These are phyloP conservation scores for Botrytis fabae DNA, from an alignment of 2,329 filamentous ascomycete genomes.

Conservation along the genomic window DNA sequence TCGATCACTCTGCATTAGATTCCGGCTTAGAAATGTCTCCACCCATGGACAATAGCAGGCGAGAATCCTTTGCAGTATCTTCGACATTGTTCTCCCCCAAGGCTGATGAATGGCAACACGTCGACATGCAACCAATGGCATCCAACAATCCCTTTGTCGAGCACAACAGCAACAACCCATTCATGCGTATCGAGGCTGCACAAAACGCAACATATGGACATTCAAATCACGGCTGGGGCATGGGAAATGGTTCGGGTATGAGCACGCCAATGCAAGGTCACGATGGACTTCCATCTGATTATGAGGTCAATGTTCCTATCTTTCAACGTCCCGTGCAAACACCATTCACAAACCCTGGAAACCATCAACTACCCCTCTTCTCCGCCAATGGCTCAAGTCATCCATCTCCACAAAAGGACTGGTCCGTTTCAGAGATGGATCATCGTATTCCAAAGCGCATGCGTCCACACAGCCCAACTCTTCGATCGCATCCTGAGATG, in stretches of 20 bases:
- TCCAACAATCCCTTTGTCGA: slow-evolving; percentile 64
- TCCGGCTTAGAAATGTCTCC: slow-evolving; percentile 64
- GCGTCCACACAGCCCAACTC: slow-evolving; percentile 63
- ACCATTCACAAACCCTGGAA: slow-evolving; percentile 55
- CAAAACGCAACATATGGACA: slow-evolving; percentile 44
- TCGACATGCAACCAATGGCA: slow-evolving; percentile 63
- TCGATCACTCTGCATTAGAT: slow-evolving; percentile 60
- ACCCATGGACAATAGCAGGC: slow-evolving; percentile 60
- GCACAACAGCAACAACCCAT: slow-evolving; percentile 61
- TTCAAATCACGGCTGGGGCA: slow-evolving; percentile 37
- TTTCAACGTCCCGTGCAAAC: slow-evolving; percentile 55
- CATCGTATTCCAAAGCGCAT: slow-evolving; percentile 59
- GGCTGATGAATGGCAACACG: slow-evolving; percentile 62
- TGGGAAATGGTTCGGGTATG: slow-evolving; percentile 60
- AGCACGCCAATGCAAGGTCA: slow-evolving; percentile 74
- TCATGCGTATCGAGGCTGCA: slow-evolving; percentile 60
- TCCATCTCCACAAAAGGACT: slow-evolving; percentile 60
- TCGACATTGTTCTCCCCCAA: slow-evolving; percentile 64
- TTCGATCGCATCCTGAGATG: slow-evolving; percentile 74
- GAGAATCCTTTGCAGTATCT: slow-evolving; percentile 63
- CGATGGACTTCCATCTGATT: slow-evolving; percentile 60
- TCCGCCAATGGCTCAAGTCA: slow-evolving; percentile 53
- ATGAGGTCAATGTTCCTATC: slow-evolving; percentile 52
- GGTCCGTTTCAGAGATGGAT: slow-evolving; percentile 52
- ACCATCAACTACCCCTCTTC: slow-evolving; percentile 56